Base-by-base conservation (phyloP, 768 basidiomycete genomes). In the Suillus americanus region DNA sequence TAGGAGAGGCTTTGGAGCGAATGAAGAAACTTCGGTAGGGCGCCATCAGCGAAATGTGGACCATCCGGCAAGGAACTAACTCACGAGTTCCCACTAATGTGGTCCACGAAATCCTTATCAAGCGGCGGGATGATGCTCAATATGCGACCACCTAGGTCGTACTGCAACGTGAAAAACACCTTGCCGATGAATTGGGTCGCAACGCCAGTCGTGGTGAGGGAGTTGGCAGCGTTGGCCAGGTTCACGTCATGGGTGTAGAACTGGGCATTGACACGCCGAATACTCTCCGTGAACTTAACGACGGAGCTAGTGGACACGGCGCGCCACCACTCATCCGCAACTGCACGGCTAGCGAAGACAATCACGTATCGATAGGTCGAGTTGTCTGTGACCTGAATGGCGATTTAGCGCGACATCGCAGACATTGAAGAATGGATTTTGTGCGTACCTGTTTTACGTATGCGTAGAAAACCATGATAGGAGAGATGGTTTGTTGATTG, bases 271-370 rank as follows among this genome's bases (percentile, higher is more conserved):
- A 45, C 10, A n/a, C 43, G 43, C 20, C 4, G 18, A n/a, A 45
- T n/a, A n/a, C 43, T 10, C 20, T 45, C 10, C 9, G 20, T 7
- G 43, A 20, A 45, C 8, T 1, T 10, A 9, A 18, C 20, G 43
- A 0, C 3, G 4, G 8, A n/a, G 35, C 3, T 9, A n/a, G 70
- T 41, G 7, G 40, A 66, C 20, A 75, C 60, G 25, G 66, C 50
- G 12, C 73, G 63, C 70, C 66, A 74, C 72, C 73, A 74, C 10
- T 70, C 66, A 60, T 74, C 73, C 33, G 73, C 73, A 13, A 69
- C 64, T 25, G 62, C 69, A 38, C 69, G 64, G 14, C 62, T 64
- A 10, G 62, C 62, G 38, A 75, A 75, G 14, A 64, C 66, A 60
- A 70, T 66, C 16, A 74, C 10, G 61, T 67, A 70, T 46, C 72